Conservation (phyloP, 768 basidiomycete species). For the Leucosporidium creatinivorum region DNA sequence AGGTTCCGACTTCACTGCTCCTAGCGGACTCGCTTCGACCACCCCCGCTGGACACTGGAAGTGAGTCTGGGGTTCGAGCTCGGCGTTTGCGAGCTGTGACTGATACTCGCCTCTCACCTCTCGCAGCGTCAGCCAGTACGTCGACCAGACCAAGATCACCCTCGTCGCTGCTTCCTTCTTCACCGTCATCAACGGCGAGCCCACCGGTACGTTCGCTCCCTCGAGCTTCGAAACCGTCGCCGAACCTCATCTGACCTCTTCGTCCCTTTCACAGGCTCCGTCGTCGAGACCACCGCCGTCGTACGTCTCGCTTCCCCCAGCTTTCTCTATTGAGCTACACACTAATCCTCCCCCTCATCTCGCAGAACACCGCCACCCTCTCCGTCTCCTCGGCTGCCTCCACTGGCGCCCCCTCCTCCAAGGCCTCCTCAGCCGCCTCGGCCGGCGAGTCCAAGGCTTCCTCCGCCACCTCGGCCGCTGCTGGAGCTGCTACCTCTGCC, state of each 20-base stretch:
- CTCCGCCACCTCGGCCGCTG: background rate
- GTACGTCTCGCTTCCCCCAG: background rate
- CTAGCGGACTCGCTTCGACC: constrained; percentile 20
- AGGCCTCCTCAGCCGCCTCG: background rate
- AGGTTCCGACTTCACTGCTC: constrained; percentile 30
- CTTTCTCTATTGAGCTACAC: too few species aligned
- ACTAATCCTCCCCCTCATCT: background rate
- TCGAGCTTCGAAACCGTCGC: background rate
- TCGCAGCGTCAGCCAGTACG: constrained; percentile 17
- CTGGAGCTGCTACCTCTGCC: background rate
- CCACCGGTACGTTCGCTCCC: background rate
- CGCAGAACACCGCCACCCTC: constrained; percentile 26
- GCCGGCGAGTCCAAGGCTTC: background rate
- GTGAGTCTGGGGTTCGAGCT: background rate
- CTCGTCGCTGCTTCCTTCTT: constrained; percentile 32
- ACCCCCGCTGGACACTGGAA: constrained; percentile 23
- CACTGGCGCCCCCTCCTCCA: too few species aligned
- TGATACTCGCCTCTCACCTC: background rate
- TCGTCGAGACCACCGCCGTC: constrained; percentile 22
- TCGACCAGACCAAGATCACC: constrained; percentile 16
- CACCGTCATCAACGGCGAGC: constrained; percentile 3
- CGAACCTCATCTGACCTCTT: background rate
- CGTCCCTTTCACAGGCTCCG: constrained; percentile 1
- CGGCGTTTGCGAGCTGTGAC: too few species aligned
- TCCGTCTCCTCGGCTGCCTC: constrained; percentile 4